These are phyloP conservation scores for Aquilaria malaccensis DNA, from an alignment of 345 rosid genomes.

Conservation along the genomic window DNA sequence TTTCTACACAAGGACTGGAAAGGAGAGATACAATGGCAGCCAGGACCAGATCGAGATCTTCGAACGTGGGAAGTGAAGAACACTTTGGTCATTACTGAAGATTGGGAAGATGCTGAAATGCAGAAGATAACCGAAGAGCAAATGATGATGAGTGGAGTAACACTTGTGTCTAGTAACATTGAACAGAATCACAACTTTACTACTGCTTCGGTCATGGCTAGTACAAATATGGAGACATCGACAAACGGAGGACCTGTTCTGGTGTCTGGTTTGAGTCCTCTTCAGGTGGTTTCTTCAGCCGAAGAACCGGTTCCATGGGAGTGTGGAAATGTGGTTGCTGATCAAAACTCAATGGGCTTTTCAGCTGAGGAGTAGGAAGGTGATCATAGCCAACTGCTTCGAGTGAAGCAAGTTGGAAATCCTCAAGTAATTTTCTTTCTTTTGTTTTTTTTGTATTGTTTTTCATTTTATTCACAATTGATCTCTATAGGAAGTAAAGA, in stretches of 20 bases:
- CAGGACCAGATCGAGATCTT: slow-evolving; percentile 24
- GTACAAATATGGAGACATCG: slow-evolving; percentile 1
- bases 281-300: background rate
- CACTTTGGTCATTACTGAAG: slow-evolving; percentile 17
- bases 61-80: slow-evolving; percentile 23
- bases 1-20: slow-evolving; percentile 14
- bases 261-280: slow-evolving; percentile 14
- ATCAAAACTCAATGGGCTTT: no score
- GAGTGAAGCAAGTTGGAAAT: no score
- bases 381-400: no score
- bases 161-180: background rate
- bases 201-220: background rate
- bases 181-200: slow-evolving; percentile 3
- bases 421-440: no score
- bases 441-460: no score
- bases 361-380: no score
- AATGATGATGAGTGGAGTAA: background rate
- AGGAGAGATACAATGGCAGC: slow-evolving; percentile 25
- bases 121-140: slow-evolving; percentile 19
- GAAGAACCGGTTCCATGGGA: slow-evolving; percentile 8
- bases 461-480: no score
- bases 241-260: slow-evolving; percentile 13
- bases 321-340: no score
- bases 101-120: slow-evolving; percentile 24
- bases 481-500: no score